Evolutionary conservation across 2,329 filamentous ascomycete genomes (phyloP), one percentile per base, ranked within the genome.

Genomic region (Blumeria graminis): DNA sequence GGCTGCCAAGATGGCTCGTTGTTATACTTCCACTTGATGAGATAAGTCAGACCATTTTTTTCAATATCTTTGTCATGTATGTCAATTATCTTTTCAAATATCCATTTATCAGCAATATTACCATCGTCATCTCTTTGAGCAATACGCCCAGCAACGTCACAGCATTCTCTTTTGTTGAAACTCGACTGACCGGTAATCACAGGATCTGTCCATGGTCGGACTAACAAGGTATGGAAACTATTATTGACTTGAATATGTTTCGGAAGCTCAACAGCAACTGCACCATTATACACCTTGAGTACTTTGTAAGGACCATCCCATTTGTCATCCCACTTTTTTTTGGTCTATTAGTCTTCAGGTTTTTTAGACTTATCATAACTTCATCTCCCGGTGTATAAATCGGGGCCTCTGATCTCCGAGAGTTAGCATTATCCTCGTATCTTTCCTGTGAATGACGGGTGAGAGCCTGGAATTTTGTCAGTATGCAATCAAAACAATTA

Each of bases 1-100:
- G 38, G 38, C 38, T 2, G 38, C 38, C n/a, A 41, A 41, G 38
- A 41, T 11, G 38, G 38, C 11, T 11, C 11, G 11, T 41, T 4
- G n/a, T 11, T 41, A 5, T n/a, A 41, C n/a, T 41, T 41, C 38
- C n/a, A 41, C 38, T 41, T 41, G 38, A 41, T 41, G 10, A 41
- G 11, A 41, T 41, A 41, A 3, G 22, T 28, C 38, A 11, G 38
- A 41, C n/a, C n/a, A 11, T n/a, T 48, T 10, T 10, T 48, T 14
- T 48, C 43, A 14, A 14, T 48, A 10, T 48, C 43, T 84, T 84
- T 67, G 74, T 80, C 69, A 68, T 82, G 79, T 82, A 71, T 77
- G 78, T 79, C 57, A 22, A 41, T 36, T 6, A 50, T 58, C 60
- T 64, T 57, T 56, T 52, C 43, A 22, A 6, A 48, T 48, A 56